phyloP scores from a whole-genome alignment of 805 yeast genomes.

The Sugiyamaella marilandica region DNA sequence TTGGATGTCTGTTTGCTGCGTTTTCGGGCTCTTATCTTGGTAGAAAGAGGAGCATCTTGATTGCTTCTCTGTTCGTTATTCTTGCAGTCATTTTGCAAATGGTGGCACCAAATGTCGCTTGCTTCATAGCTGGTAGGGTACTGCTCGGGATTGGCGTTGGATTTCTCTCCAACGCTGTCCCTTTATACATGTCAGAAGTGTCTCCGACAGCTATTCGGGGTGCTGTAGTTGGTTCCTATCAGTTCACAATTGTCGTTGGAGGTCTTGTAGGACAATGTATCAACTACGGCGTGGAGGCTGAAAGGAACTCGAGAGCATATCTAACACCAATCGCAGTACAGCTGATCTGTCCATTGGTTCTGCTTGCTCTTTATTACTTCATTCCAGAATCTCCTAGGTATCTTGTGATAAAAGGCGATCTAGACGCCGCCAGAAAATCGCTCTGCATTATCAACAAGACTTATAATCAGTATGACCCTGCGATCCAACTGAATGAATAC shows the following conservation, averaged over 20 bases:
- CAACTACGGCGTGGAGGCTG: background rate
- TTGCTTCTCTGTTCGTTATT: slow-evolving; percentile 3
- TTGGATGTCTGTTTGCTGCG: slow-evolving; percentile 5
- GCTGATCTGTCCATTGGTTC: slow-evolving; percentile 5
- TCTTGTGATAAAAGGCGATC: slow-evolving; percentile 61
- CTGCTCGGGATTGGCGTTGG: slow-evolving; percentile 9
- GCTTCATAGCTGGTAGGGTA: slow-evolving; percentile 5
- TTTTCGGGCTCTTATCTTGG: background rate
- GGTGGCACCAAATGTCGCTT: slow-evolving; percentile 3
- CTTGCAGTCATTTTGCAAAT: slow-evolving; percentile 1
- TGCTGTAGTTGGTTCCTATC: slow-evolving; percentile 6
- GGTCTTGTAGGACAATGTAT: slow-evolving; percentile 5
- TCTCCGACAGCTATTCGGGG: slow-evolving; percentile 7
- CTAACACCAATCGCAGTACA: slow-evolving; percentile 10
- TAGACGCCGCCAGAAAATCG: slow-evolving; percentile 32
- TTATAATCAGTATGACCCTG: slow-evolving; percentile 4
- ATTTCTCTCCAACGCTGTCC: background rate
- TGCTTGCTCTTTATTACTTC: slow-evolving; percentile 26
- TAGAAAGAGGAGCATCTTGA: slow-evolving; percentile 1
- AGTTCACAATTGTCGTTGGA: slow-evolving; percentile 4
- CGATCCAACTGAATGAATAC: slow-evolving; percentile 1
- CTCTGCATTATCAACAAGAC: slow-evolving; percentile 5
- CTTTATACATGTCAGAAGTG: slow-evolving; percentile 7
- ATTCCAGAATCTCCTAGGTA: slow-evolving; percentile 88
- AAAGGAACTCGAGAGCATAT: slow-evolving; percentile 1